These are phyloP conservation scores for Cadophora malorum DNA, from an alignment of 2,329 filamentous ascomycete genomes.

Conservation along the genomic window DNA sequence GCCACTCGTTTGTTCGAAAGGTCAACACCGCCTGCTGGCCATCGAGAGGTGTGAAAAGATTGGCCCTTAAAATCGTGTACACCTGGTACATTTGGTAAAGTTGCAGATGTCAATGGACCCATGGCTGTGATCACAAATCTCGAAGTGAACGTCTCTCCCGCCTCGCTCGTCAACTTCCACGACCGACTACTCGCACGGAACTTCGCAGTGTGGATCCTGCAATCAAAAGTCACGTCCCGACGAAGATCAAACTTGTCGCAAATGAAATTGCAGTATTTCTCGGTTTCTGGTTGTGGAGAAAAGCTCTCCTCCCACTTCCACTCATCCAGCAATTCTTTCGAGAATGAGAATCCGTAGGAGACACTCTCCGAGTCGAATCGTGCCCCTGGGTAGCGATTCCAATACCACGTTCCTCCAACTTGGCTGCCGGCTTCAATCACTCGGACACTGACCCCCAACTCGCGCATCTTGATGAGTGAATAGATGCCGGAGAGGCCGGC, in stretches of 20 bases:
- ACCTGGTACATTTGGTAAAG: slow-evolving; percentile 42
- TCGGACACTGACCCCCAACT: slow-evolving; percentile 54
- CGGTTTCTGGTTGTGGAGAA: slow-evolving; percentile 59
- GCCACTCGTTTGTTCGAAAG: slow-evolving; percentile 57
- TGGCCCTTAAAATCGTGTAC: slow-evolving; percentile 38
- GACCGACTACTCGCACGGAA: slow-evolving; percentile 52
- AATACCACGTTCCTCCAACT: slow-evolving; percentile 59
- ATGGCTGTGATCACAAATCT: slow-evolving; percentile 34
- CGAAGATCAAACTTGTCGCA: slow-evolving; percentile 60
- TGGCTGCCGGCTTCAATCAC: slow-evolving; percentile 60
- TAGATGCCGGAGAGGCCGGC: slow-evolving; percentile 48
- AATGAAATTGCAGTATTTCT: slow-evolving; percentile 64
- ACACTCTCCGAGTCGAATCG: slow-evolving; percentile 35
- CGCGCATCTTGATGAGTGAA: slow-evolving; percentile 50
- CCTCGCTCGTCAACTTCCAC: slow-evolving; percentile 35
- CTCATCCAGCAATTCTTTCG: slow-evolving; percentile 60
- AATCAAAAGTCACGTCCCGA: slow-evolving; percentile 50
- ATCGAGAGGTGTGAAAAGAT: slow-evolving; percentile 36
- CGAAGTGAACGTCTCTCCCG: slow-evolving; percentile 25
- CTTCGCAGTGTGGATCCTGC: slow-evolving; percentile 48
- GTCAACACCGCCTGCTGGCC: slow-evolving; percentile 49
- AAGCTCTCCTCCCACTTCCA: slow-evolving; percentile 53
- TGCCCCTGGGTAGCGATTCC: slow-evolving; percentile 48
- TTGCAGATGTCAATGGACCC: slow-evolving; percentile 65
- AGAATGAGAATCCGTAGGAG: slow-evolving; percentile 50